Base-by-base conservation (phyloP, 1,284 basidiomycete genomes). In the Ustilago lituana region DNA sequence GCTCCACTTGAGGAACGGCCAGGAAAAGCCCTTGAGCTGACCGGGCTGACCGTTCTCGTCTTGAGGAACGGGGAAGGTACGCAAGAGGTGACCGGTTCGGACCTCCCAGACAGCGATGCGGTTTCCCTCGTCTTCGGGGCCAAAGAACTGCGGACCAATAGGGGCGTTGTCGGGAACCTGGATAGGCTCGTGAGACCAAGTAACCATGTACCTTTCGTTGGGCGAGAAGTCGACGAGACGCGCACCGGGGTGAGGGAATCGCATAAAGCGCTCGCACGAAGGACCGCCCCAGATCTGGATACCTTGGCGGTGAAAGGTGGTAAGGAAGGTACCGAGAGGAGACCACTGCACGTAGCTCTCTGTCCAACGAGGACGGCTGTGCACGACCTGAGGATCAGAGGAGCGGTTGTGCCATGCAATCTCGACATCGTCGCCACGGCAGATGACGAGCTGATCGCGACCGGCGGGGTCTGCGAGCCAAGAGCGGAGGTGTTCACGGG, bases 281-380 rank as follows among this genome's bases (percentile, higher is more conserved):
- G 89, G 83, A 23, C 96, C 96, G 54, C 93, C 95, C 93, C 94
- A 98, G 39, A 98, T 87, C 40, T 93, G 91, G 62, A 98, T 91
- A 84, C 96, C 96, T 83, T 94, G 94, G 40, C 92, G 88, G 83
- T 98, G 96, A 56, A 98, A 88, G 9, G 96, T 96, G 43, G 94
- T 90, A 63, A 98, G 87, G 82, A 90, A 93, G 20, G 95, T 98
- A 52, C 96, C 96, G 60, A 91, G 87, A 29, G 95, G 94, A 32
- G 96, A 98, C 96, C 96, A 99, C 46, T 92, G 91, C 37, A 94
- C 90, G 84, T 98, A 99, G 39, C 96, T 90, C 80, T 98, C 94
- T 78, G 93, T 97, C 94, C 96, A 98, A 82, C 91, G 89, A 89
- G 92, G 79, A 23, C 62, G 47, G 55, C 52, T 78, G 78, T 90